A percentile compares a stretch with the other conserved stretches of the same genome.
Conservation (phyloP, 148 eudicot species). For the Chenopodium formosanum region DNA sequence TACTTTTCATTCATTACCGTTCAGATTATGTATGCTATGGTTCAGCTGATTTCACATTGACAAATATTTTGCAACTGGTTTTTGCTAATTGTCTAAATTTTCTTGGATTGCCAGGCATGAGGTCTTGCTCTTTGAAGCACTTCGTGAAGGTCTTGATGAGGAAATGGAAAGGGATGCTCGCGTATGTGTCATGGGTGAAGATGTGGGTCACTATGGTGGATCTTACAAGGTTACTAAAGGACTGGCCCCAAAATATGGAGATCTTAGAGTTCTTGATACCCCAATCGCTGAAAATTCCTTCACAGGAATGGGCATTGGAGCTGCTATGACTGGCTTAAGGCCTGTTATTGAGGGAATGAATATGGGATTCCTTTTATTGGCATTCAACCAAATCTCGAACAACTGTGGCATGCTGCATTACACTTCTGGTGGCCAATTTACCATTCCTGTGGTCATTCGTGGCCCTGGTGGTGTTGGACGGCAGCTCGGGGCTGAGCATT, state of each 20-base stretch:
- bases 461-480: conserved; percentile 96
- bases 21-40: background rate
- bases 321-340: conserved; percentile 88
- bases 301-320: conserved; percentile 91
- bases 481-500: conserved; percentile 90
- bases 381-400: conserved; percentile 88
- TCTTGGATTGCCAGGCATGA: conserved; percentile 53
- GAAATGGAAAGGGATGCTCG: conserved; percentile 79
- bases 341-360: conserved; percentile 95
- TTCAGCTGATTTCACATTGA: background rate
- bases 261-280: conserved; percentile 81
- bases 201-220: conserved; percentile 89
- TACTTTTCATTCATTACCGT: background rate
- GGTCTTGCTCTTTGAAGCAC: conserved; percentile 81
- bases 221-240: conserved; percentile 81
- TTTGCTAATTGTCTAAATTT: background rate
- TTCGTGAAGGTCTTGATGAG: conserved; percentile 85
- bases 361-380: conserved; percentile 85
- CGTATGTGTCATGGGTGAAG: conserved; percentile 84
- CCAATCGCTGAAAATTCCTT: conserved; percentile 93
- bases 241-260: conserved; percentile 70
- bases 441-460: conserved; percentile 75
- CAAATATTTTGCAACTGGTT: background rate
- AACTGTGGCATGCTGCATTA: conserved; percentile 93
- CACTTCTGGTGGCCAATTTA: conserved; percentile 93